Percentiles rank a stretch among this genome's conserved stretches.
These are phyloP conservation scores for Lyophyllum atratum DNA, from an alignment of 768 basidiomycete species.

Conservation along the genomic window DNA sequence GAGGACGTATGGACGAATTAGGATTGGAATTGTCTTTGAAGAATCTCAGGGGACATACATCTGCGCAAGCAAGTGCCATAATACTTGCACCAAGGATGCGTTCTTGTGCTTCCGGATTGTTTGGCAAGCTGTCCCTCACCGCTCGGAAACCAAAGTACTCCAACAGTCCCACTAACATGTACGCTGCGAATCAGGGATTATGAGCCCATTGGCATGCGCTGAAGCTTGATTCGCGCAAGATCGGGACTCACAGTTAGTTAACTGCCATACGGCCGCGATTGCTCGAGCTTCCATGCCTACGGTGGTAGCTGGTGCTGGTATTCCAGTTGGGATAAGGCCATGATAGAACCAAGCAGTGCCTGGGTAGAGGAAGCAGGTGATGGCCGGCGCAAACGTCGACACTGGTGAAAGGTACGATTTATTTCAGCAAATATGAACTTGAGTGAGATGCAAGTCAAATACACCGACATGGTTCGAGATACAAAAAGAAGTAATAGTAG, in stretches of 20 bases:
- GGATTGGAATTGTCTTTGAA: neutral
- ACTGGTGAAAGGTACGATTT: constrained; percentile 25
- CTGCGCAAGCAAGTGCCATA: constrained; percentile 65
- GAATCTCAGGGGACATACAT: constrained; percentile 49
- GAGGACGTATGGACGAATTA: neutral
- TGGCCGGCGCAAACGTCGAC: constrained; percentile 36
- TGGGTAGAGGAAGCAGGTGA: constrained; percentile 53
- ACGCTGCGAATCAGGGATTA: constrained; percentile 33
- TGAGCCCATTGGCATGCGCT: neutral
- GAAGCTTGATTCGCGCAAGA: neutral
- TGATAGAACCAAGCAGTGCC: constrained; percentile 70
- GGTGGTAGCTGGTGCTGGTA: constrained; percentile 26
- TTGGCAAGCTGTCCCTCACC: constrained; percentile 56
- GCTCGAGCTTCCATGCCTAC: constrained; percentile 47
- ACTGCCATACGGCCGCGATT: constrained; percentile 65
- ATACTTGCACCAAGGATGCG: constrained; percentile 65
- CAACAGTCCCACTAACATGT: constrained; percentile 46
- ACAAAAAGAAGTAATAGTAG: constrained; percentile 63
- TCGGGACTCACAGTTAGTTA: constrained; percentile 63
- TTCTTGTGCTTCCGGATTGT: constrained; percentile 65
- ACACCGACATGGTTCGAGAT: constrained; percentile 61
- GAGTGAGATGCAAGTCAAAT: neutral
- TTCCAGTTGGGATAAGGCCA: constrained; percentile 56
- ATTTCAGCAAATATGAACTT: neutral
- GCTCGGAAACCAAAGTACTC: constrained; percentile 70